Base-by-base conservation (phyloP, 192 early-diverging fungal genomes). In the Rhizophagus prolifer region DNA sequence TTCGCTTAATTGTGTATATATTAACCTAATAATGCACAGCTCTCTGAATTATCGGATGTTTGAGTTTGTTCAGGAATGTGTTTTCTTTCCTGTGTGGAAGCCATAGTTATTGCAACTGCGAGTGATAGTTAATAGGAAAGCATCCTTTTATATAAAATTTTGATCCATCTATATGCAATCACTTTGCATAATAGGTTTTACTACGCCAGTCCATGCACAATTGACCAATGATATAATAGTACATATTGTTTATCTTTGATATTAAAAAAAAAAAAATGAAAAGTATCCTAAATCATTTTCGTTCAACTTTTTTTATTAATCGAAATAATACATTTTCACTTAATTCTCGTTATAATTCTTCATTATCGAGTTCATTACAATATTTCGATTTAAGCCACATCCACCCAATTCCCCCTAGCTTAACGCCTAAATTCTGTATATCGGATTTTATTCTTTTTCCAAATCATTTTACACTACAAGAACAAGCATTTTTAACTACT, bases 361-460 rank as follows among this genome's bases (percentile, higher is more conserved):
- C 50, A 19, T 54, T 54, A 54, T 19, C 47, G 5, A 54, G 13
- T 19, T 44, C 65, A 38, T 41, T 10, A 41, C 30, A 41, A 38
- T 67, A 36, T 38, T 67, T 41, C 21, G 65, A 67, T 41, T 38
- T 41, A 21, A 41, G 36, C 14, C 14, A 67, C n/a, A 38, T 66
- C 12, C 12, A 30, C 8, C 10, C 26, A 23, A 64, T 14, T 34
- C 8, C 14, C 7, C 2, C 34, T 10, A 21, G 23, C 9, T 7
- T n/a, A n/a, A 41, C 16, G 6, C 50, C 31, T n/a, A 21, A 38
- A 23, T 67, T 67, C 21, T 44, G 36, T n/a, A 16, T 67, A 38
- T 13, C 78, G 5, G 85, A 88, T 50, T 86, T 88, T 50, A 78
- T 86, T 34, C 30, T 88, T 21, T 75, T 84, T 28, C 86, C 86